phyloP scores from a whole-genome alignment of 371 early-diverging fungal genomes.

The Mortierella sp. region DNA sequence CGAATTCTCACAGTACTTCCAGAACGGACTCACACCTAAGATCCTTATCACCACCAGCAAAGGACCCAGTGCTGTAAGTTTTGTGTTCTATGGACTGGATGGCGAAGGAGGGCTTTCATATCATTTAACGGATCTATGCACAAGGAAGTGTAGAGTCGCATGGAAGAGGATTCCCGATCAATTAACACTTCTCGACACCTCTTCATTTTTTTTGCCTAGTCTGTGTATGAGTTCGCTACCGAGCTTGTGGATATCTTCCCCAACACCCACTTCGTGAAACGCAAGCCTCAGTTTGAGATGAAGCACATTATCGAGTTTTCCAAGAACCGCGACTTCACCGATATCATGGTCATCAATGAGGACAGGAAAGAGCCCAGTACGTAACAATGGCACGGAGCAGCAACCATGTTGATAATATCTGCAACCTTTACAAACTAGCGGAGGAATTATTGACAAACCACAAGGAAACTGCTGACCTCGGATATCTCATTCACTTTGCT shows the following conservation, averaged over 20 bases:
- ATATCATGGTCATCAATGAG: conserved; percentile 93
- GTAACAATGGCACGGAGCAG: conserved; percentile 30
- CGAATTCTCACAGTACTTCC: conserved; percentile 94
- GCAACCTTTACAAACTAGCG: neutral
- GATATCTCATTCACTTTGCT: neutral
- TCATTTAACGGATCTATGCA: neutral
- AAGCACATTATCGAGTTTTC: conserved; percentile 93
- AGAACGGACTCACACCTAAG: conserved; percentile 88
- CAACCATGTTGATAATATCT: neutral
- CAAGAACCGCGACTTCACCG: conserved; percentile 91
- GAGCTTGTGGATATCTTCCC: conserved; percentile 95
- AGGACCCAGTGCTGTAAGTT: conserved; percentile 65
- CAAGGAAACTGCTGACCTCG: neutral
- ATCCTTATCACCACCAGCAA: conserved; percentile 95
- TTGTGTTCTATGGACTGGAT: conserved; percentile 14
- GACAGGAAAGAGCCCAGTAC: conserved; percentile 92
- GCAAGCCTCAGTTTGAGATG: conserved; percentile 89
- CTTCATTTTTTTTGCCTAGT: conserved; percentile 29
- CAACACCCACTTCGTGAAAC: conserved; percentile 90
- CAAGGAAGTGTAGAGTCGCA: neutral
- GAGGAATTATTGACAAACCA: neutral
- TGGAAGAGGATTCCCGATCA: neutral
- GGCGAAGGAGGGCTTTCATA: no score
- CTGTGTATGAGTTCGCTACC: conserved; percentile 87
- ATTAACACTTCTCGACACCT: neutral